These are phyloP conservation scores for Pezizomycotina sp. DNA, from an alignment of 2,329 filamentous ascomycete species.

Conservation along the genomic window DNA sequence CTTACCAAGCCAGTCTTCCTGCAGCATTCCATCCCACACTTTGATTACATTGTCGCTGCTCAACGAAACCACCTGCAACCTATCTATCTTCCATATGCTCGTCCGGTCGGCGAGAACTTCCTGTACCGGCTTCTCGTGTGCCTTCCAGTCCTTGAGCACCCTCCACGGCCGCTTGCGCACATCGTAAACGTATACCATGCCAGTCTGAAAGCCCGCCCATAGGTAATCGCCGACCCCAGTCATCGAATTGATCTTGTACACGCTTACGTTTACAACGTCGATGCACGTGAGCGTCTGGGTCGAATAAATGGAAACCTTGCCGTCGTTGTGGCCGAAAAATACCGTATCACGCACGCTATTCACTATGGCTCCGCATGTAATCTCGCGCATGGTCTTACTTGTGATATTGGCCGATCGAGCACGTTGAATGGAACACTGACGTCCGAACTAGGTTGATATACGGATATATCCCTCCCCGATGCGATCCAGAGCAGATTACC, in stretches of 20 bases:
- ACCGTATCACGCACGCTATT: conserved; percentile 60
- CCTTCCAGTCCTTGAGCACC: conserved; percentile 87
- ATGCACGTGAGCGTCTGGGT: conserved; percentile 51
- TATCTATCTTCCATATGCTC: conserved; percentile 69
- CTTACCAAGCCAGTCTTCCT: conserved; percentile 77
- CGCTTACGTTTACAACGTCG: conserved; percentile 67
- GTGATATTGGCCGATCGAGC: conserved; percentile 50
- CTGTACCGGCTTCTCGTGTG: conserved; percentile 67
- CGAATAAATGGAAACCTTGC: conserved; percentile 88
- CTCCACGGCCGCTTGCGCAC: conserved; percentile 66
- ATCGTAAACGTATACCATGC: conserved; percentile 87
- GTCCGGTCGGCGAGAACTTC: conserved; percentile 62
- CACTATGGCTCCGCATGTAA: conserved; percentile 66
- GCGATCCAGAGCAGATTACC: conserved; percentile 77
- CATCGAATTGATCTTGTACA: conserved; percentile 87
- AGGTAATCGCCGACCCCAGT: conserved; percentile 64
- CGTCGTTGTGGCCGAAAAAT: conserved; percentile 82
- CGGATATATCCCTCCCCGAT: conserved; percentile 66
- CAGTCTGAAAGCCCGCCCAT: conserved; percentile 90
- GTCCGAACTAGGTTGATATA: conserved; percentile 59
- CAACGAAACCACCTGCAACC: conserved; percentile 68
- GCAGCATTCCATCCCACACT: conserved; percentile 80
- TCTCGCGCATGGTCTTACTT: conserved; percentile 55
- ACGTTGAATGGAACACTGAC: conserved; percentile 59
- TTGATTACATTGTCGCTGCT: conserved; percentile 73